Base-by-base conservation (phyloP, 2,329 filamentous ascomycete species). In the Aspergillus intermedius region DNA sequence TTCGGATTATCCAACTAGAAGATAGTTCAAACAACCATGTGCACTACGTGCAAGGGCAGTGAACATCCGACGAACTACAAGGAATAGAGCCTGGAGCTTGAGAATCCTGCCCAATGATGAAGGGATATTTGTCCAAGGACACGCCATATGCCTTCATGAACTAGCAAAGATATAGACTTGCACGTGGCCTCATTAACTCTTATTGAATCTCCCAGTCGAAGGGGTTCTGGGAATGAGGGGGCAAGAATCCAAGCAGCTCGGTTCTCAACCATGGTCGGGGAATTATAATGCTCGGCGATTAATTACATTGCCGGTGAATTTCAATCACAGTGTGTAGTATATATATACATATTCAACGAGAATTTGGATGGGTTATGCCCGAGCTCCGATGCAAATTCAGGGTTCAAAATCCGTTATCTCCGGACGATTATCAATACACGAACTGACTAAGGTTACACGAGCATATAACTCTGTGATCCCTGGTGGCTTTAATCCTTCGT, bases 1-100 rank as follows among this genome's bases (percentile, higher is more conserved):
- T 69, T 69, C 46, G 52, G 58, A 45, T 45, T 35, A 19, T 17
- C 25, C 10, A 30, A 30, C 25, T 12, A 12, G 2, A 9, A 4
- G 10, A 28, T 4, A 10, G 9, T 28, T 5, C 3, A 8, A 25
- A 28, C 8, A 7, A 28, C 25, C 25, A 28, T 28, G 3, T 28
- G 5, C 25, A 28, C 8, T 9, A 9, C 8, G 25, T 28, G 8
- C 25, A 10, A 28, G 4, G 12, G 4, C 25, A 30, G 25, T 10
- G 3, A 4, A 30, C 25, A 7, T 1, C 25, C 10, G 5, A 30
- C 9, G 25, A 4, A 12, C 25, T 30, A 30, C 9, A 12, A 30
- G 10, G 4, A 5, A 12, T 30, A 30, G 4, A 12, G 3, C 25
- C 12, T 12, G 2, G 25, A 30, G 25, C 4, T 12, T 30, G 4